Conservation (phyloP, 208 protist genomes). For the Wallacemonas collosoma region DNA sequence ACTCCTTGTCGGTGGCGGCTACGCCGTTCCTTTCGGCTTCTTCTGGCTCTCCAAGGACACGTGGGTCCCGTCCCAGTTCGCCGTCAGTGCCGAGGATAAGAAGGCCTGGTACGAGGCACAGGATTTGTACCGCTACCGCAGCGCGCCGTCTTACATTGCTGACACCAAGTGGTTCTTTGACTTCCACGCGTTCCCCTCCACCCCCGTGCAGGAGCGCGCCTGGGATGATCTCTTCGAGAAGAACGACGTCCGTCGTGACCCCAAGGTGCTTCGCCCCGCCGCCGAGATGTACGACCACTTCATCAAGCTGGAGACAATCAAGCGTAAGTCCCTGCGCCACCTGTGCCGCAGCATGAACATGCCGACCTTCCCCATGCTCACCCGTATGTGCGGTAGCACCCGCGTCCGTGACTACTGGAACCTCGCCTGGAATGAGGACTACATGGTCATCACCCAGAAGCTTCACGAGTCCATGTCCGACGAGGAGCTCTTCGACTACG, state of each 20-base stretch:
- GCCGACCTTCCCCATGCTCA: conserved; percentile 88
- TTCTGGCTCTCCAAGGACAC: conserved; percentile 91
- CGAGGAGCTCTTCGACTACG: conserved; percentile 90
- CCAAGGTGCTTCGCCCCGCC: conserved; percentile 72
- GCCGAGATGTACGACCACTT: conserved; percentile 92
- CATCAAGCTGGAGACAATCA: conserved; percentile 80
- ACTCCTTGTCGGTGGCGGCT: conserved; percentile 72
- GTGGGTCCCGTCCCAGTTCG: conserved; percentile 79
- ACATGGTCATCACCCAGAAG: conserved; percentile 92
- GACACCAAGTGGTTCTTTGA: conserved; percentile 93
- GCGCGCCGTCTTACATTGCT: conserved; percentile 77
- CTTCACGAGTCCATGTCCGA: conserved; percentile 87
- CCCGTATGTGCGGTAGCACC: conserved; percentile 75
- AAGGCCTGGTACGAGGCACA: conserved; percentile 84
- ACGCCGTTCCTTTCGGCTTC: conserved; percentile 67
- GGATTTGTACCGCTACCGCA: conserved; percentile 92
- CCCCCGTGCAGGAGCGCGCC: conserved; percentile 70
- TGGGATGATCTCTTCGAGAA: conserved; percentile 94
- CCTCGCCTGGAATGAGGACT: conserved; percentile 88
- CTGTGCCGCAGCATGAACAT: conserved; percentile 90
- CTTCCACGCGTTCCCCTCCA: conserved; percentile 84
- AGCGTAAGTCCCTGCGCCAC: conserved; percentile 86
- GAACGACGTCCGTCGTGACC: conserved; percentile 91
- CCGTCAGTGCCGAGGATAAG: conserved; percentile 61
- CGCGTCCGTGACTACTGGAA: conserved; percentile 93